phyloP scores from a whole-genome alignment of 2,329 filamentous ascomycete species.

The Thielaviopsis cerberus region DNA sequence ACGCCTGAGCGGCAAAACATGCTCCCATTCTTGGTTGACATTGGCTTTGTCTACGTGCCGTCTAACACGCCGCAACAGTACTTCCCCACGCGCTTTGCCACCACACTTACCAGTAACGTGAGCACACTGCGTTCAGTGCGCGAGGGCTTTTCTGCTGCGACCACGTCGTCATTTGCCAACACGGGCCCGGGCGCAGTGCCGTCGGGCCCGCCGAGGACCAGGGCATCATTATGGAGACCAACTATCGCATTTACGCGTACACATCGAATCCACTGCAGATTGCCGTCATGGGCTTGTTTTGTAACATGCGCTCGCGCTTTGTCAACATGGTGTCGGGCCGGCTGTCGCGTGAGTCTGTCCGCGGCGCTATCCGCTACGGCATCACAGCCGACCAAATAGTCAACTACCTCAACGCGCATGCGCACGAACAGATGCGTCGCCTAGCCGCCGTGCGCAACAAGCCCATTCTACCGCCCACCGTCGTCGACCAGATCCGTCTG shows the following conservation, averaged over 20 bases:
- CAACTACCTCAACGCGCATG: constrained; percentile 75
- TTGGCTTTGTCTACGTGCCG: constrained; percentile 72
- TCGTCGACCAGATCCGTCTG: constrained; percentile 89
- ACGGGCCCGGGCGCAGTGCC: constrained; percentile 21
- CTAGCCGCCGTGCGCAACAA: constrained; percentile 36
- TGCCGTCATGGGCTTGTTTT: constrained; percentile 78
- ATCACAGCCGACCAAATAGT: constrained; percentile 95
- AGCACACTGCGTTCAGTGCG: constrained; percentile 50
- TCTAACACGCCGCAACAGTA: constrained; percentile 39
- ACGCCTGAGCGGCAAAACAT: constrained; percentile 69
- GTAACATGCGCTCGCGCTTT: constrained; percentile 73
- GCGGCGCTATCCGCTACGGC: constrained; percentile 68
- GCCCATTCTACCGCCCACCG: constrained; percentile 77
- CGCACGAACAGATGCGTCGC: constrained; percentile 81
- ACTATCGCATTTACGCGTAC: constrained; percentile 94
- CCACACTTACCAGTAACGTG: constrained; percentile 74
- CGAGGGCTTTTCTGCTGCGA: constrained; percentile 49
- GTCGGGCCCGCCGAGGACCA: constrained; percentile 28
- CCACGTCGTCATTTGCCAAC: constrained; percentile 22
- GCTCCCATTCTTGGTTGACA: constrained; percentile 77
- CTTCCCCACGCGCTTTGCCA: constrained; percentile 87
- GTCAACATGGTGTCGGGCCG: constrained; percentile 87
- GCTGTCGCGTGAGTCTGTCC: constrained; percentile 73
- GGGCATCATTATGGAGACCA: constrained; percentile 92
- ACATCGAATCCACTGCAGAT: constrained; percentile 88